Conservation (phyloP, 2,329 filamentous ascomycete species). For the Neofusicoccum laricinum region DNA sequence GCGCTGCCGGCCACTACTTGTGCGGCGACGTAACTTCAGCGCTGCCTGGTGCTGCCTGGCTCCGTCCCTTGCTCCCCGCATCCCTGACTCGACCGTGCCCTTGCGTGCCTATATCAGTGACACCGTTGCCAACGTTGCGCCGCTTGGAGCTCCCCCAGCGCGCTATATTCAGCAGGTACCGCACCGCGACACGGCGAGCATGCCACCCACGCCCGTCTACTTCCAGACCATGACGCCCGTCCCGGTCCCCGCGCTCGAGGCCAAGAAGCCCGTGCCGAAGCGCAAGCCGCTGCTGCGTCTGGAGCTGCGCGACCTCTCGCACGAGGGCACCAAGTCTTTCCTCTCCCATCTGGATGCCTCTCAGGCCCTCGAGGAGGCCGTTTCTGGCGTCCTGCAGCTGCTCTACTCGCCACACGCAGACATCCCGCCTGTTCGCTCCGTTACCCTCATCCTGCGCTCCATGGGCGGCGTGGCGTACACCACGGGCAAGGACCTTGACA, state of each 20-base stretch:
- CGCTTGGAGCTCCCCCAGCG: background rate
- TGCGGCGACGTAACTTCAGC: background rate
- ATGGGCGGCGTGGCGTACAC: slow-evolving; percentile 91
- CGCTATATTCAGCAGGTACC: slow-evolving; percentile 9
- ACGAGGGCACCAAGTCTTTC: slow-evolving; percentile 63
- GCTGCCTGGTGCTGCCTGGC: background rate
- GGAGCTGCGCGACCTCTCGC: slow-evolving; percentile 48
- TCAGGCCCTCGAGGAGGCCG: slow-evolving; percentile 59
- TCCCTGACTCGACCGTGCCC: slow-evolving; percentile 4
- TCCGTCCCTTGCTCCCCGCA: slow-evolving; percentile 4
- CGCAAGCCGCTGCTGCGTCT: slow-evolving; percentile 47
- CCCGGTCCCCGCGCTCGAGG: slow-evolving; percentile 19
- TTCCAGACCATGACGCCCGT: slow-evolving; percentile 24
- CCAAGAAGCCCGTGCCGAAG: slow-evolving; percentile 22
- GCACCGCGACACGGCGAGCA: background rate
- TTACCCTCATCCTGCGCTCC: slow-evolving; percentile 76
- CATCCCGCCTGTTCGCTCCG: slow-evolving; percentile 70
- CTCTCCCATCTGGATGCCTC: slow-evolving; percentile 63
- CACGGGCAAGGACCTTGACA: slow-evolving; percentile 71
- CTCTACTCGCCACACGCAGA: slow-evolving; percentile 58
- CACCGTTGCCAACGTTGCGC: background rate
- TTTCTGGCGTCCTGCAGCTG: slow-evolving; percentile 65
- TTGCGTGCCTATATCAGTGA: background rate
- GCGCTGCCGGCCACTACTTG: background rate
- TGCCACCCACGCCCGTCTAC: slow-evolving; percentile 21